A percentile compares a stretch with the other conserved stretches of the same genome.
These are phyloP conservation scores for Colletotrichum eremochloae DNA, from an alignment of 2,329 filamentous ascomycete genomes.

Conservation along the genomic window DNA sequence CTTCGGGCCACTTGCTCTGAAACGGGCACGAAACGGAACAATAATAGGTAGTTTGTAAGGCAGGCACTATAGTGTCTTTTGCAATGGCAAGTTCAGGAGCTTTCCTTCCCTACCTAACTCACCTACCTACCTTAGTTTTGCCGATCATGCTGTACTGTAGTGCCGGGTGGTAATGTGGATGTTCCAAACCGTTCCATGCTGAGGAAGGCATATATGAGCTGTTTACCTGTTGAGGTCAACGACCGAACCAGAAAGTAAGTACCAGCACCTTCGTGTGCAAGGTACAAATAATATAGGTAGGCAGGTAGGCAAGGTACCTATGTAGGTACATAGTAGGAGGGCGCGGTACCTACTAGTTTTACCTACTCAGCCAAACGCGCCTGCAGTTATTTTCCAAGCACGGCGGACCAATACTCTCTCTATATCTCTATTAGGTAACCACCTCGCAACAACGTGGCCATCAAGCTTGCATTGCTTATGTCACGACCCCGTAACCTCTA, in stretches of 20 bases:
- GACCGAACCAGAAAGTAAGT: too few relatives aligned
- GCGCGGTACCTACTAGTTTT: not conserved
- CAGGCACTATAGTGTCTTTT: not conserved
- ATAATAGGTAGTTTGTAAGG: not conserved
- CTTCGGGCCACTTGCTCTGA: conserved; percentile 34
- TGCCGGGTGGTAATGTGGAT: too few relatives aligned
- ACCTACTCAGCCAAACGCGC: not conserved
- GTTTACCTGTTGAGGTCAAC: not conserved
- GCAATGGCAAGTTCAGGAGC: too few relatives aligned
- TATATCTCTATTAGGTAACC: not conserved
- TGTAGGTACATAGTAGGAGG: not conserved
- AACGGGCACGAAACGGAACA: conserved; percentile 37
- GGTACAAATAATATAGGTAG: too few relatives aligned
- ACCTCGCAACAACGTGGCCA: conserved; percentile 6
- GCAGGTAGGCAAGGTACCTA: too few relatives aligned
- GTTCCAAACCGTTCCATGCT: not conserved
- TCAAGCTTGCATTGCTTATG: not conserved
- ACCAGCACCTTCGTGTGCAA: too few relatives aligned
- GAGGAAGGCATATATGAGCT: not conserved
- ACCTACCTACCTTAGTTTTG: too few relatives aligned
- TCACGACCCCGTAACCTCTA: not conserved
- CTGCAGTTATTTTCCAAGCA: conserved; percentile 8
- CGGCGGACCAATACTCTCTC: not conserved
- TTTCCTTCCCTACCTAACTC: too few relatives aligned
- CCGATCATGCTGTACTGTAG: too few relatives aligned